phyloP scores from a whole-genome alignment of 371 early-diverging fungal genomes.

The Apophysomyces elegans region DNA sequence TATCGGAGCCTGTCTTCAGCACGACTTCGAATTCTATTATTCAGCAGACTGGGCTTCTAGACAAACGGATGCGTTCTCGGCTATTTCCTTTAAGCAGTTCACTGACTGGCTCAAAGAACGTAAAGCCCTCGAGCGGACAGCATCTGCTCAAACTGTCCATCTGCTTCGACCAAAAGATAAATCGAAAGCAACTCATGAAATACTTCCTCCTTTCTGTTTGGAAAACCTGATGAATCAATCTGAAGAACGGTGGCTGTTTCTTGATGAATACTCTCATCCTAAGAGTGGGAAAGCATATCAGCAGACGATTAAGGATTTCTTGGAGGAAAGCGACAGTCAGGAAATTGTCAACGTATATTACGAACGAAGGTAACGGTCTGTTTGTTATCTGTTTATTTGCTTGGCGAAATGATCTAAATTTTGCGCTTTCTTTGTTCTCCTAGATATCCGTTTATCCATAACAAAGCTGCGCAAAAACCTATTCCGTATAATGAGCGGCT shows the following conservation, averaged over 20 bases:
- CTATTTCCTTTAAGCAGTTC: conserved; percentile 35
- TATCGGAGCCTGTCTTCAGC: conserved; percentile 36
- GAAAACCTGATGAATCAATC: not conserved
- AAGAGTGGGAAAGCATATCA: conserved; percentile 14
- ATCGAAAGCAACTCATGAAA: conserved; percentile 15
- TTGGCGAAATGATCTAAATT: not conserved
- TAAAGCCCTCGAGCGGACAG: conserved; percentile 18
- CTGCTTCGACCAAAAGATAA: conserved; percentile 21
- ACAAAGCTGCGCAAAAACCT: conserved; percentile 25
- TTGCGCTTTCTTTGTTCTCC: conserved; percentile 1
- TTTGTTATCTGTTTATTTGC: not conserved
- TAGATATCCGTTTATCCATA: conserved; percentile 35
- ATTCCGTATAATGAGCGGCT: conserved; percentile 37
- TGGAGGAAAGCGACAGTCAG: conserved; percentile 13
- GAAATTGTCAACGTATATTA: conserved; percentile 37
- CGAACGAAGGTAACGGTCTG: conserved; percentile 31
- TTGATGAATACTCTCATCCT: conserved; percentile 24
- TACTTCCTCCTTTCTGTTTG: conserved; percentile 17
- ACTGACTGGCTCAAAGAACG: conserved; percentile 36
- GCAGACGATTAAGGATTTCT: conserved; percentile 20
- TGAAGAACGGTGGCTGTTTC: conserved; percentile 22
- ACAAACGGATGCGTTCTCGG: conserved; percentile 25
- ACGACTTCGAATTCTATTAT: conserved; percentile 40
- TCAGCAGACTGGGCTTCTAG: conserved; percentile 24
- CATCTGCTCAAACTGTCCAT: conserved; percentile 25